Conservation (phyloP, 305 asterid species). For the Striga hermonthica region DNA sequence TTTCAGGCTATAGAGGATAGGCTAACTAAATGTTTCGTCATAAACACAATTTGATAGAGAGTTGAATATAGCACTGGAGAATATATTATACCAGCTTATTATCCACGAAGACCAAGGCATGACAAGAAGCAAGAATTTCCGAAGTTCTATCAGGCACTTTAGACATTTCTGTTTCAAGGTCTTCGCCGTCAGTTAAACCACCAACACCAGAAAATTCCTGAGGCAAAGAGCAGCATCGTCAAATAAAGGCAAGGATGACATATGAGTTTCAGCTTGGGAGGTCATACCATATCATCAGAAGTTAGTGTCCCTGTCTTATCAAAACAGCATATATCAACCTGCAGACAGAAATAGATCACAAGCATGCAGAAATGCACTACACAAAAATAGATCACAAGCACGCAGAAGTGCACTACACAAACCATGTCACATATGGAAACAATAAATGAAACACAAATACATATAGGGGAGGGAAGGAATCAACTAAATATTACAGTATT, state of each 20-base stretch:
- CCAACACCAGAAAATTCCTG: conserved; percentile 98
- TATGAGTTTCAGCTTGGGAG: conserved; percentile 26
- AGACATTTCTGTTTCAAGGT: conserved; percentile 60
- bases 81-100: conserved; percentile 73
- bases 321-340: conserved; percentile 99
- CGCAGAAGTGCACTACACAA: conserved; percentile 17
- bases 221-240: conserved; percentile 29
- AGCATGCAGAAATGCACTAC: no score
- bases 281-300: conserved; percentile 95
- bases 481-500: neutral
- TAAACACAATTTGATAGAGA: neutral
- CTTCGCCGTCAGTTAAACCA: conserved; percentile 74
- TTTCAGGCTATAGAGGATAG: conserved; percentile 16
- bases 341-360: conserved; percentile 35
- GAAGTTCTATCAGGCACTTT: conserved; percentile 65
- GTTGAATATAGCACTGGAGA: conserved; percentile 5
- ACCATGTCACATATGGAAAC: conserved; percentile 20
- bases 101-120: conserved; percentile 96
- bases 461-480: neutral
- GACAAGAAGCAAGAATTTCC: conserved; percentile 96
- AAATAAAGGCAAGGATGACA: conserved; percentile 29
- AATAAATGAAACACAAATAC: neutral
- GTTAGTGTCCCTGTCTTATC: conserved; percentile 96
- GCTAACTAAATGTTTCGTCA: conserved; percentile 14
- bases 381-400: conserved; percentile 33